These are phyloP conservation scores for Hylodesmum podocarpum DNA, from an alignment of 306 rosid species.

Conservation along the genomic window DNA sequence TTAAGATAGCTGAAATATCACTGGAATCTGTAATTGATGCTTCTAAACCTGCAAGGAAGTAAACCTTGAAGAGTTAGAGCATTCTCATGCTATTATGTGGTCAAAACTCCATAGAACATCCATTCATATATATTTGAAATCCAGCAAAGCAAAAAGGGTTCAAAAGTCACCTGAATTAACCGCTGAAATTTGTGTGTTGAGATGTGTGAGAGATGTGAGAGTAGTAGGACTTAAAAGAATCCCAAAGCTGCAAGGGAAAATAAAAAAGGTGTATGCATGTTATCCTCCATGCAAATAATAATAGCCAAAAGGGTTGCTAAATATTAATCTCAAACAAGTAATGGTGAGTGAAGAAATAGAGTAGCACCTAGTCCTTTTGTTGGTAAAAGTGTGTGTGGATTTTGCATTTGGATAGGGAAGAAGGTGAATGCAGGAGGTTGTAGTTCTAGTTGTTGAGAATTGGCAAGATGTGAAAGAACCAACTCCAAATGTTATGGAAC, in stretches of 20 bases:
- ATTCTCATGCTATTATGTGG: not conserved
- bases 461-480: conserved; percentile 19
- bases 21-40: conserved; percentile 64
- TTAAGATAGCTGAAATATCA: conserved; percentile 36
- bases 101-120: not conserved
- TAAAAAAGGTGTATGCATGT: not conserved
- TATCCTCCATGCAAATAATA: not conserved
- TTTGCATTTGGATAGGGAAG: conserved; percentile 23
- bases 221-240: not conserved
- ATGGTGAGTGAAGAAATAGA: not conserved
- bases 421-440: not conserved
- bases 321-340: not conserved
- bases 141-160: not conserved
- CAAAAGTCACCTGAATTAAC: conserved; percentile 33
- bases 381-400: not conserved
- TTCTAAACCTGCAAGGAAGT: conserved; percentile 58
- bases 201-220: conserved; percentile 15
- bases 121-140: not conserved
- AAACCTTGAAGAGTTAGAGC: not conserved
- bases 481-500: conserved; percentile 20
- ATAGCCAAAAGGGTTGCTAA: not conserved
- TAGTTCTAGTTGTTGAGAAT: not conserved
- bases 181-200: conserved; percentile 26
- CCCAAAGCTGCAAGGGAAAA: conserved; percentile 18
- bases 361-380: conserved; percentile 10